Evolutionary conservation across 2,329 filamentous ascomycete genomes (phyloP), one percentile per base, ranked within the genome.

Genomic region (Venturia aucupariae): DNA sequence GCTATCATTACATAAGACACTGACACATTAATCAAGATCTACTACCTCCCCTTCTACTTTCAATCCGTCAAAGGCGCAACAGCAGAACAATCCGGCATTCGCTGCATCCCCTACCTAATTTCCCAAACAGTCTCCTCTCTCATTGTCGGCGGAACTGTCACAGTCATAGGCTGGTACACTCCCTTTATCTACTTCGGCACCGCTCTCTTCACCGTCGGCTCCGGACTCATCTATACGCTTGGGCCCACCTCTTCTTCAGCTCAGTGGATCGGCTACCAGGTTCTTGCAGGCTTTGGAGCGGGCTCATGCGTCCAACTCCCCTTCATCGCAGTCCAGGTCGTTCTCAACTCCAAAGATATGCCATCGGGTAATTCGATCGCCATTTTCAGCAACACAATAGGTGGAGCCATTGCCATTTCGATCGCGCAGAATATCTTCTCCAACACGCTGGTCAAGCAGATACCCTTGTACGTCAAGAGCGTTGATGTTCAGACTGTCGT

Each of bases 401-500:
- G 86, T 48, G 86, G 86, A 3, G 85, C 87, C 2, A 74, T 90
- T 30, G 84, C 84, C 68, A 82, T 90, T 60, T 82, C 84, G 6
- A 83, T 88, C 11, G 83, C 83, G 0, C 85, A 90, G 72, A 84
- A 86, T 24, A 80, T 89, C 57, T 89, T 90, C 76, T 82, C 84
- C 67, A 88, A 89, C 69, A 83, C 81, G 0, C 76, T 90, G 22
- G 75, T 84, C 57, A 72, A 78, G 3, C 78, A 82, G 42, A 76
- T 90, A 3, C 74, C 75, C 0, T 73, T 72, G 41, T 73, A 76
- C 48, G 78, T 75, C 0, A 74, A 75, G 0, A 71, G 69, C 0
- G 68, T 81, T 22, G 70, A 79, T 60, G 69, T 75, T 1, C 61
- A 67, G 10, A 61, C 70, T 4, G 72, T 61, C 7, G 22, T 61